phyloP scores from a whole-genome alignment of 1,284 basidiomycete genomes.

The Bjerkandera adusta region DNA sequence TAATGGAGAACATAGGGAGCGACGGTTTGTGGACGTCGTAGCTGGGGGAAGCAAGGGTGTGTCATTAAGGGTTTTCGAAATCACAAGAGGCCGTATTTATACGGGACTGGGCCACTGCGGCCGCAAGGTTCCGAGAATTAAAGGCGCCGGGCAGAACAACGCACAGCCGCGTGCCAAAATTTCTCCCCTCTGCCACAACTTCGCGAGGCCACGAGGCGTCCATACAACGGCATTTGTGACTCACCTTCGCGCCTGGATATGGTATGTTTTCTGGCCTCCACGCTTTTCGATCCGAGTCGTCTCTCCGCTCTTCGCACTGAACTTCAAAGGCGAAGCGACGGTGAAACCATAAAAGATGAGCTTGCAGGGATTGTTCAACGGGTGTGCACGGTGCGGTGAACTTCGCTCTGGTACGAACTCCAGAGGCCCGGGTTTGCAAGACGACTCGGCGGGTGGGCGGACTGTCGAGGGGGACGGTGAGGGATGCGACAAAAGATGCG shows the following conservation, averaged over 20 bases:
- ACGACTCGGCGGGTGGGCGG: constrained; percentile 20
- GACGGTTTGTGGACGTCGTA: constrained; percentile 25
- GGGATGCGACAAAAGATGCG: constrained; percentile 12
- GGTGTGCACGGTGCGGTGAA: constrained; percentile 5
- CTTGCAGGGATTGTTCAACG: constrained; percentile 16
- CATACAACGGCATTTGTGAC: constrained; percentile 8
- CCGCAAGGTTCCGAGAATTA: constrained; percentile 14
- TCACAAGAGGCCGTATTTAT: constrained; percentile 29
- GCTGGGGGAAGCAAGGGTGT: constrained; percentile 28
- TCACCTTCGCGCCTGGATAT: constrained; percentile 8
- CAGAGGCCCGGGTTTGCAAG: constrained; percentile 19
- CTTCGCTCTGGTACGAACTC: constrained; percentile 17
- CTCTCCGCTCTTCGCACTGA: constrained; percentile 18
- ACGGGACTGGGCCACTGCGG: constrained; percentile 16
- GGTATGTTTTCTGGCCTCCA: constrained; percentile 13
- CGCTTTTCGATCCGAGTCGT: constrained; percentile 20
- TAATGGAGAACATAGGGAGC: constrained; percentile 68
- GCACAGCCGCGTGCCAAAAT: constrained; percentile 18
- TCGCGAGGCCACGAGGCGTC: constrained; percentile 17
- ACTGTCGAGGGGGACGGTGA: constrained; percentile 13
- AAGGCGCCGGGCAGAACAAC: constrained; percentile 14
- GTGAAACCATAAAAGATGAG: constrained; percentile 23
- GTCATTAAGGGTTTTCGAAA: constrained; percentile 28
- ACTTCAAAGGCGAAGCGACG: constrained; percentile 19
- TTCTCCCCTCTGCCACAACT: constrained; percentile 20